Percentiles rank a stretch among this genome's conserved stretches.
Conservation (phyloP, 2,329 filamentous ascomycete genomes). For the Trichoderma asperellum region DNA sequence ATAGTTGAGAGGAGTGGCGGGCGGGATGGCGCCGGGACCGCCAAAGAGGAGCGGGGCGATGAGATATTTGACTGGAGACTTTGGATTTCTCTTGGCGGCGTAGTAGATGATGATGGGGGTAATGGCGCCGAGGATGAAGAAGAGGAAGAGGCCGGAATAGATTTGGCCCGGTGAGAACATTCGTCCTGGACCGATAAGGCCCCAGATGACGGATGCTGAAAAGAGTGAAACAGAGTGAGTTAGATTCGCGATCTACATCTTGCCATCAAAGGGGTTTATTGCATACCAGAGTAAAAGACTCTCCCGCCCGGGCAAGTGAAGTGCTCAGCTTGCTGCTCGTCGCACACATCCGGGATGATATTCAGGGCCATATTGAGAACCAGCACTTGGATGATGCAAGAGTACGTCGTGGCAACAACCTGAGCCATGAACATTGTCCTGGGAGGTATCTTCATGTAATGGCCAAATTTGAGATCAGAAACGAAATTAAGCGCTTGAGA, state of each 20-base stretch:
- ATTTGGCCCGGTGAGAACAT: slow-evolving; percentile 67
- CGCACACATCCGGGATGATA: slow-evolving; percentile 68
- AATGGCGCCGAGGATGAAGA: slow-evolving; percentile 61
- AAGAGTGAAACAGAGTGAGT: not conserved
- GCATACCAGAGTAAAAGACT: slow-evolving; percentile 64
- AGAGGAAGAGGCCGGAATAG: slow-evolving; percentile 63
- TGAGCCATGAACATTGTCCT: slow-evolving; percentile 69
- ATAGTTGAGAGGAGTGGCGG: slow-evolving; percentile 74
- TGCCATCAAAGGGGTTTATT: not conserved
- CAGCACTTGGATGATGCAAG: slow-evolving; percentile 67
- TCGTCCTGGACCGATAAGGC: slow-evolving; percentile 64
- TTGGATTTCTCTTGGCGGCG: slow-evolving; percentile 54
- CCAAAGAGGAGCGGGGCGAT: slow-evolving; percentile 68
- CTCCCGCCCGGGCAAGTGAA: slow-evolving; percentile 67
- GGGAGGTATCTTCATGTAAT: slow-evolving; percentile 74
- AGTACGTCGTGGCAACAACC: slow-evolving; percentile 67
- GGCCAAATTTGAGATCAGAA: slow-evolving; percentile 69
- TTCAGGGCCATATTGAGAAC: slow-evolving; percentile 65
- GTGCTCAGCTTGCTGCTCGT: slow-evolving; percentile 56
- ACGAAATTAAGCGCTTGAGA: slow-evolving; percentile 67
- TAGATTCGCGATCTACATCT: not conserved
- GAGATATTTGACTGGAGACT: slow-evolving; percentile 54
- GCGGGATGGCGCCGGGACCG: slow-evolving; percentile 61
- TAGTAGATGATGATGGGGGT: slow-evolving; percentile 58
- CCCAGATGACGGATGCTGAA: slow-evolving; percentile 67